Evolutionary conservation across 2,329 filamentous ascomycete genomes (phyloP).

Genomic region (Stagonosporopsis tanaceti): DNA sequence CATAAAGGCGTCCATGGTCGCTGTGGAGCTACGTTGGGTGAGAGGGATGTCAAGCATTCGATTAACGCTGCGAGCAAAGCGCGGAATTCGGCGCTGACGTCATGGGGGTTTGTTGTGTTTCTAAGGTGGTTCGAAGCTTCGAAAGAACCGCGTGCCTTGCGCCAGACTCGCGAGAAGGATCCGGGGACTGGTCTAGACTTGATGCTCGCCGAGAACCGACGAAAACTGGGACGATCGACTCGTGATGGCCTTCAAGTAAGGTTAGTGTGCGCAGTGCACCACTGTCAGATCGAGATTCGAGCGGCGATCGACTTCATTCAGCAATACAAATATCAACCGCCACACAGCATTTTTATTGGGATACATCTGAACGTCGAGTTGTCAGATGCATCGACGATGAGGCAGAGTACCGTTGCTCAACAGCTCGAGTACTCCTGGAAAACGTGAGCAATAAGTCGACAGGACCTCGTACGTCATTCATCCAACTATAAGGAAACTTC

Average conservation of each 20-base stretch:
- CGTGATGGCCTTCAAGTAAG: conserved; percentile 11
- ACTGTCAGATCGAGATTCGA: conserved; percentile 18
- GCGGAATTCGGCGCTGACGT: conserved; percentile 9
- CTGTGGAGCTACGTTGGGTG: conserved; percentile 7
- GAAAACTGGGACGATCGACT: conserved; percentile 15
- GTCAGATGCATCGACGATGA: conserved; percentile 2
- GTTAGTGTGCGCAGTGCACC: conserved; percentile 15
- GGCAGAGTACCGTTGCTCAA: not conserved
- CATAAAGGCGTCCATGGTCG: conserved; percentile 17
- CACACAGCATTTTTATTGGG: not conserved
- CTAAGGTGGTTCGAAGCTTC: conserved; percentile 2
- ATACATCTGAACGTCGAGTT: too few species aligned
- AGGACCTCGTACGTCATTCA: not conserved
- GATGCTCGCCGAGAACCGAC: conserved; percentile 3
- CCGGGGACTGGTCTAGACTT: conserved; percentile 12
- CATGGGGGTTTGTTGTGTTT: conserved; percentile 14
- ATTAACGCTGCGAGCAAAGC: conserved; percentile 2
- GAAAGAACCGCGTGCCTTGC: conserved; percentile 13
- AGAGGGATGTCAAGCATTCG: not conserved
- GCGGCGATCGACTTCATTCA: conserved; percentile 5
- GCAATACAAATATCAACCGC: conserved; percentile 4
- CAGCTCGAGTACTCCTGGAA: not conserved
- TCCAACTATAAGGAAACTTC: too few species aligned
- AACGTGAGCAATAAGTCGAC: not conserved
- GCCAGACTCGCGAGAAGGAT: not conserved